These are phyloP conservation scores for Elaeagnus macrophylla DNA, from an alignment of 306 rosid genomes.

Conservation along the genomic window DNA sequence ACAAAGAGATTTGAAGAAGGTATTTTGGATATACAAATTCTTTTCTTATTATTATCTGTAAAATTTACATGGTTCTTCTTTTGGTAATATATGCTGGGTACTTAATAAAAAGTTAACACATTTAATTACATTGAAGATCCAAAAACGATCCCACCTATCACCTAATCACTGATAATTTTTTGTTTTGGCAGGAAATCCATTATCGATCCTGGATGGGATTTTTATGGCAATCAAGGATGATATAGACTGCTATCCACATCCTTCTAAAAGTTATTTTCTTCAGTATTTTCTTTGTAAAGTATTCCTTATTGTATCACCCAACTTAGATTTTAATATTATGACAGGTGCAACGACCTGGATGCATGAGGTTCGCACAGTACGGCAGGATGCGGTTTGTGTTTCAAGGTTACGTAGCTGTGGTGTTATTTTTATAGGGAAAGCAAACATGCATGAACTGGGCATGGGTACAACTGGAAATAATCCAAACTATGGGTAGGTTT, in stretches of 20 bases:
- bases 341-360: conserved; percentile 88
- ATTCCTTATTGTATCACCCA: not conserved
- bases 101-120: no score
- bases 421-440: conserved; percentile 78
- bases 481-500: conserved; percentile 72
- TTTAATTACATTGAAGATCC: no score
- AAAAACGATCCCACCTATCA: no score
- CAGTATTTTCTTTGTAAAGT: not conserved
- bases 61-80: no score
- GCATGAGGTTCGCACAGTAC: conserved; percentile 78
- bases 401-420: conserved; percentile 80
- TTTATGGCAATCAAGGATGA: conserved; percentile 95
- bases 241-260: conserved; percentile 80
- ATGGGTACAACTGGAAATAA: conserved; percentile 99
- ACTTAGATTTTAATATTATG: conserved; percentile 19
- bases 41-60: no score
- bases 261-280: conserved; percentile 56
- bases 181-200: conserved; percentile 51
- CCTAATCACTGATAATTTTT: not conserved
- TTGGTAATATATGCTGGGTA: no score
- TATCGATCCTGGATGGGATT: conserved; percentile 90
- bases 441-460: conserved; percentile 95
- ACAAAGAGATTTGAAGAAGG: conserved; percentile 55
- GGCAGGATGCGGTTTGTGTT: conserved; percentile 57
- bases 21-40: conserved; percentile 8